A percentile compares a stretch with the other conserved stretches of the same genome.
phyloP scores from a whole-genome alignment of 2,329 filamentous ascomycete genomes.

The Plenodomus lindquistii region DNA sequence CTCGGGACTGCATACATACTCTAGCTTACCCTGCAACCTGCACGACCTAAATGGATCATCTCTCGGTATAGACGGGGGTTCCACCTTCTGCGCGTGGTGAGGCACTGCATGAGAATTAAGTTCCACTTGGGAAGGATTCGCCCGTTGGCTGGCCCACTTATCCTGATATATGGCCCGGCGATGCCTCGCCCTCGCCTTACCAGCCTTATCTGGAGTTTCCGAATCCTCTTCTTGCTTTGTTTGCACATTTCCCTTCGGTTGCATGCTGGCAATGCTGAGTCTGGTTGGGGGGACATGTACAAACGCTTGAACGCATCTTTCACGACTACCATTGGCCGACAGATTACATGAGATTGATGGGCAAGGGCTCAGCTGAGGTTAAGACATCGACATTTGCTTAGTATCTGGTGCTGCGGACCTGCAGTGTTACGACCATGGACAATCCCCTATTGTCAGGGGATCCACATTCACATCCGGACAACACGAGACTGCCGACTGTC shows the following conservation, averaged over 20 bases:
- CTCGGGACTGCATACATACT: conserved; percentile 12
- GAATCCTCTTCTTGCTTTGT: neutral
- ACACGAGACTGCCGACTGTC: conserved; percentile 31
- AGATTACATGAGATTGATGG: neutral
- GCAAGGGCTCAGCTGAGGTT: neutral
- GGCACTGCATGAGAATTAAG: conserved; percentile 1
- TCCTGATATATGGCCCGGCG: neutral
- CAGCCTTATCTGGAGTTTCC: conserved; percentile 2
- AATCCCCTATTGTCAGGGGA: neutral
- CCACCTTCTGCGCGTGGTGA: conserved; percentile 9
- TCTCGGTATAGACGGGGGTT: conserved; percentile 16
- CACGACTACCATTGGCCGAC: neutral
- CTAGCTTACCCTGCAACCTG: conserved; percentile 15
- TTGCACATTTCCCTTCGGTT: neutral
- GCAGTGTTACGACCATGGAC: neutral
- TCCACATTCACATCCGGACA: conserved; percentile 22
- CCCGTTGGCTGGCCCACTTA: neutral
- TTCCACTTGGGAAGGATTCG: neutral
- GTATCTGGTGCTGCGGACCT: neutral
- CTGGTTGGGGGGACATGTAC: conserved; percentile 5
- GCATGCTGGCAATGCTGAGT: neutral
- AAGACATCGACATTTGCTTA: neutral
- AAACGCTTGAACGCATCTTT: neutral
- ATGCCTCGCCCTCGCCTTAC: neutral
- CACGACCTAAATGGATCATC: conserved; percentile 21